Base-by-base conservation (phyloP, 768 basidiomycete species). In the Gautieria morchelliformis region DNA sequence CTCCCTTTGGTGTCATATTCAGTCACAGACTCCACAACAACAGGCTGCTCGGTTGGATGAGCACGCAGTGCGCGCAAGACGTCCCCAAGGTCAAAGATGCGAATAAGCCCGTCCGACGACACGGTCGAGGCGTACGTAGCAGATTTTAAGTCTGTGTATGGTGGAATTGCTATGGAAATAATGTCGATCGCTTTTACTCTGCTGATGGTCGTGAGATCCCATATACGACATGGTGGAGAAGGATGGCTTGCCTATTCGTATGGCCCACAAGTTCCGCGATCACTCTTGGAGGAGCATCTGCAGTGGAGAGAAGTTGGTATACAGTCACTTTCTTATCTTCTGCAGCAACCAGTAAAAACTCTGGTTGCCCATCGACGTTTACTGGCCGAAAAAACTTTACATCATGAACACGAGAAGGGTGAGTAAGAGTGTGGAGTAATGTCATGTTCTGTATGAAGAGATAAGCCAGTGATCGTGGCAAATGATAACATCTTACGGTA, bases 251-350 rank as follows among this genome's bases (percentile, higher is more conserved):
- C 95, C 95, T 82, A 70, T 95, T 96, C 14, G 74, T 70, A 66
- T 97, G 95, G 0, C 96, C 95, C 0, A 80, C 68, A 70, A 94
- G 73, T 56, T 81, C 72, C 5, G 87, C 89, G 27, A 89, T 72
- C n/a, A 91, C 69, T 7, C 65, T 74, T 1, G 88, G 87, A 2
- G 72, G 54, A 9, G 47, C 20, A 8, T 75, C 68, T 3, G 69
- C 67, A 56, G 82, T 76, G 14, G 71, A 65, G 4, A 75, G 74
- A 32, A 89, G 60, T 49, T 79, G 77, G 70, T 94, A 97, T 10
- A 93, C 72, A 1, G 92, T 80, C 2, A 91, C 74, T 64, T 89
- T 89, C 62, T 87, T 92, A 67, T 97, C 93, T 71, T 99, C 96
- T 5, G 87, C 93, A 2, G 82, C 89, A 7, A 84, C 89, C 52